phyloP scores from a whole-genome alignment of 371 early-diverging fungal genomes.

The Massospora cicadina region DNA sequence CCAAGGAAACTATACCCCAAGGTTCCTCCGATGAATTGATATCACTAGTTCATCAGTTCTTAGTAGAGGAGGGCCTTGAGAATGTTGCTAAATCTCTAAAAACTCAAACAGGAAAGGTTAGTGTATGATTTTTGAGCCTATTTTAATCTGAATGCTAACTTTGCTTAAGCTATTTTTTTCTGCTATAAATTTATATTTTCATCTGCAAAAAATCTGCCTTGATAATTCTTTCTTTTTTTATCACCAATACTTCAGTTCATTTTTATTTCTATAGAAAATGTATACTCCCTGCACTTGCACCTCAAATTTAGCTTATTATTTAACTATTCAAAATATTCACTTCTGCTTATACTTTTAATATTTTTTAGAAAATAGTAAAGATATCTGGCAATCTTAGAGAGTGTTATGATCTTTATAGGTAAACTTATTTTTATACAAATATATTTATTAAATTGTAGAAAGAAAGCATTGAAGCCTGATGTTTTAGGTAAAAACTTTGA shows the following conservation, averaged over 20 bases:
- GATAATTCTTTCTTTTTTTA: no score
- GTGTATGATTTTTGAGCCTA: background rate
- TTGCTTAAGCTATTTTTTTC: no score
- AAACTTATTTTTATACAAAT: background rate
- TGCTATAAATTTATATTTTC: no score
- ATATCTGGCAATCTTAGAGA: background rate
- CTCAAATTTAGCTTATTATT: no score
- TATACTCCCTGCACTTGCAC: no score
- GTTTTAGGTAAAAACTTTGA: no score
- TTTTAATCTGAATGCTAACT: no score
- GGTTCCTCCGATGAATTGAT: background rate
- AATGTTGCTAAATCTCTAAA: slow-evolving; percentile 9
- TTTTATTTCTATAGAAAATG: no score
- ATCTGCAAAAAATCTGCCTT: no score
- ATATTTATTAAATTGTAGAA: background rate
- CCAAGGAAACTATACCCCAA: background rate
- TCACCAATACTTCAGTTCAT: no score
- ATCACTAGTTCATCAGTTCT: slow-evolving; percentile 3
- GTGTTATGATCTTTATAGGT: background rate
- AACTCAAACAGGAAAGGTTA: slow-evolving; percentile 7
- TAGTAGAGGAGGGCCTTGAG: slow-evolving; percentile 2
- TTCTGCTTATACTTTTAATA: background rate
- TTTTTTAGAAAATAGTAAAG: background rate
- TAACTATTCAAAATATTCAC: no score
- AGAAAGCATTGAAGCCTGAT: background rate